phyloP scores from a whole-genome alignment of 1,284 basidiomycete genomes.

The Coniophora puteana region DNA sequence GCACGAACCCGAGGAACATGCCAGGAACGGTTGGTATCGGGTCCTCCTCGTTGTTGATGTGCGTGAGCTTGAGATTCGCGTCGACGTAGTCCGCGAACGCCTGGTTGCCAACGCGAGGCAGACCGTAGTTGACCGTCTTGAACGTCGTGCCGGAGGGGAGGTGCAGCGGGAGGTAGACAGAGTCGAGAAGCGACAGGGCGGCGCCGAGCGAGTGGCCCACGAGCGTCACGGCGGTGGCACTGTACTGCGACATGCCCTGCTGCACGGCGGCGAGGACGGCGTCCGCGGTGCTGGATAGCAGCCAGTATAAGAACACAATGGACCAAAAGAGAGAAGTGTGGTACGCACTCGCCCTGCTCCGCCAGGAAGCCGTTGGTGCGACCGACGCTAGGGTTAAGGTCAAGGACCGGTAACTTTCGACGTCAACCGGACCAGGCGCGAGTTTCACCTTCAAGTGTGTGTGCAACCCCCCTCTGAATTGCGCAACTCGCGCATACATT shows the following conservation, averaged over 20 bases:
- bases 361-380: too few species aligned
- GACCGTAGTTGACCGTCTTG: constrained; percentile 41
- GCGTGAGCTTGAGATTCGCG: constrained; percentile 35
- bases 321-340: too few species aligned
- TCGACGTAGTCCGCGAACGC: constrained; percentile 59
- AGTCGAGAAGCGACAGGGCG: constrained; percentile 48
- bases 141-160: constrained; percentile 30
- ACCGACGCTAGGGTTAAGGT: too few species aligned
- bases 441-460: too few species aligned
- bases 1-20: constrained; percentile 47
- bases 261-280: constrained; percentile 47
- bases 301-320: background rate
- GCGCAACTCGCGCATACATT: too few species aligned
- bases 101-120: constrained; percentile 64
- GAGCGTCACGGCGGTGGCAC: constrained; percentile 39
- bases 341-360: too few species aligned
- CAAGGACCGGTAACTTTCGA: too few species aligned
- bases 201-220: constrained; percentile 57
- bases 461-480: too few species aligned
- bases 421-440: too few species aligned
- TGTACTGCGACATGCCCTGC: constrained; percentile 34
- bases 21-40: constrained; percentile 48
- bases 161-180: constrained; percentile 34
- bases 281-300: constrained; percentile 41
- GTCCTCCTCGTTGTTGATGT: constrained; percentile 50